phyloP scores from a whole-genome alignment of 148 eudicot species.

The Fagopyrum esculentum region DNA sequence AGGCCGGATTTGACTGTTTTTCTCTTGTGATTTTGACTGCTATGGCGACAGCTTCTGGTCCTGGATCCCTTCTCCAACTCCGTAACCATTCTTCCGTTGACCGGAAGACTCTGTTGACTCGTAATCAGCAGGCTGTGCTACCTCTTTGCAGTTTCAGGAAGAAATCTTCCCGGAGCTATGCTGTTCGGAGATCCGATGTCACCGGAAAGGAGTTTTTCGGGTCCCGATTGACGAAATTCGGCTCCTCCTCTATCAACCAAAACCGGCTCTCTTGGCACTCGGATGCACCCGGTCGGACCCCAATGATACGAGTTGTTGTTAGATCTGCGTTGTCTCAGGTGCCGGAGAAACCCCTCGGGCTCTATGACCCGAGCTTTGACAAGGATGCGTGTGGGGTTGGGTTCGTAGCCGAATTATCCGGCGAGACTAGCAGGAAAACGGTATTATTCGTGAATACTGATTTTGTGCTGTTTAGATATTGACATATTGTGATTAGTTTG shows the following conservation, averaged over 20 bases:
- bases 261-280: conserved; percentile 27
- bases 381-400: conserved; percentile 99
- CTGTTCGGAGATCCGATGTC: conserved; percentile 27
- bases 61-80: conserved; percentile 11
- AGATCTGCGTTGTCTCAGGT: conserved; percentile 67
- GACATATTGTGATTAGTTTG: neutral
- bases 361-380: conserved; percentile 72
- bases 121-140: conserved; percentile 21
- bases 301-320: conserved; percentile 48
- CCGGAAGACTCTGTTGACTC: conserved; percentile 3
- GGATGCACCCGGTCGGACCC: conserved; percentile 49
- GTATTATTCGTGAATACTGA: conserved; percentile 20
- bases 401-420: conserved; percentile 88
- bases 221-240: conserved; percentile 23
- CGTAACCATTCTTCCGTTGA: conserved; percentile 9
- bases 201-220: conserved; percentile 24
- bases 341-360: conserved; percentile 87
- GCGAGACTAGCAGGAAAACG: conserved; percentile 80
- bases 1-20: neutral
- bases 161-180: conserved; percentile 29
- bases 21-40: neutral
- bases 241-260: conserved; percentile 18
- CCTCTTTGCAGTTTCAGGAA: conserved; percentile 34
- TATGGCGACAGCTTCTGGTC: conserved; percentile 12
- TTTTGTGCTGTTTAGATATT: neutral